phyloP scores from a whole-genome alignment of 345 rosid species.

The Physaria fendleri region DNA sequence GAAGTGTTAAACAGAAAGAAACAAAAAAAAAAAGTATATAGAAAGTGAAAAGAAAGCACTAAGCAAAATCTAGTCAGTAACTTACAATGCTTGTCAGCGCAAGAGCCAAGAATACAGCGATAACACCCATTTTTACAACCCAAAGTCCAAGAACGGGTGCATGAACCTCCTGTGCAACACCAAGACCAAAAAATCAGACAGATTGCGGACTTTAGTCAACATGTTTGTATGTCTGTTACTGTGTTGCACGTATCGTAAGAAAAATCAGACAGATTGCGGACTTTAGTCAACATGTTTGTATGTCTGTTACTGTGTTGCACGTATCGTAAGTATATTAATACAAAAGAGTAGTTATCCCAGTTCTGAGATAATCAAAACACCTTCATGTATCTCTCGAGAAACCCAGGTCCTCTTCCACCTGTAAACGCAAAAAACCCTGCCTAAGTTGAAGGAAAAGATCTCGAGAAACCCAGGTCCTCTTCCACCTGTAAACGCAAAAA shows the following conservation, averaged over 20 bases:
- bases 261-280: too few relatives aligned
- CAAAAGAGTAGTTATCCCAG: slow-evolving; percentile 6
- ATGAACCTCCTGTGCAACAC: slow-evolving; percentile 63
- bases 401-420: slow-evolving; percentile 98
- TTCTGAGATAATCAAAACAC: slow-evolving; percentile 30
- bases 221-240: slow-evolving; percentile 1
- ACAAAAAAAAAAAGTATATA: not conserved
- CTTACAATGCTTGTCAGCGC: slow-evolving; percentile 82
- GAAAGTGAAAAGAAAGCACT: not conserved
- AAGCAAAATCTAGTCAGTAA: slow-evolving; percentile 15
- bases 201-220: not conserved
- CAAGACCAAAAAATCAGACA: slow-evolving; percentile 13
- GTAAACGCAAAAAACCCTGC: slow-evolving; percentile 35
- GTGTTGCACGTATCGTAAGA: not conserved
- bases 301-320: not conserved
- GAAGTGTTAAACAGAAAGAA: not conserved
- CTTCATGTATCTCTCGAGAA: slow-evolving; percentile 89
- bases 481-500: slow-evolving; percentile 44
- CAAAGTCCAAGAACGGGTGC: slow-evolving; percentile 76
- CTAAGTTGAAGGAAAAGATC: slow-evolving; percentile 3
- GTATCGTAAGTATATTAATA: slow-evolving; percentile 5
- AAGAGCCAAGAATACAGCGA: slow-evolving; percentile 67
- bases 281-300: slow-evolving; percentile 9
- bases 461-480: slow-evolving; percentile 72
- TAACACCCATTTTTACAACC: slow-evolving; percentile 73